A percentile compares a stretch with the other conserved stretches of the same genome.
phyloP scores from a whole-genome alignment of 164 flowering plant genomes.

The Brasenia schreberi region DNA sequence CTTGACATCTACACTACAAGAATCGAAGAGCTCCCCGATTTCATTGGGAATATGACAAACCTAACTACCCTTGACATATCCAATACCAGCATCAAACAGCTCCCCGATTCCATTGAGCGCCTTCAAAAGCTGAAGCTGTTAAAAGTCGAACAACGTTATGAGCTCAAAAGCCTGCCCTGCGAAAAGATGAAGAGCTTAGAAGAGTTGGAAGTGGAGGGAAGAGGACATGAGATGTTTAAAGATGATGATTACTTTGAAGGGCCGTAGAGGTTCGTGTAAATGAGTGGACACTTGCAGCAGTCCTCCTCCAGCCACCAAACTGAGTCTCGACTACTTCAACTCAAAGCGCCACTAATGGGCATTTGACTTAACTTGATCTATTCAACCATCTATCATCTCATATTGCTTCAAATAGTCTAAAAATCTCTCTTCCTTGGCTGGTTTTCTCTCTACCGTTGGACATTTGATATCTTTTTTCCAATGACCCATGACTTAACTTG shows the following conservation, averaged over 20 bases:
- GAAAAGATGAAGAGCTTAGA: not conserved
- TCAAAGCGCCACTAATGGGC: not conserved
- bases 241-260: not conserved
- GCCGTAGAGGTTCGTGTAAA: not conserved
- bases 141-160: slow-evolving; percentile 1
- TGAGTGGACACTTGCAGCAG: not conserved
- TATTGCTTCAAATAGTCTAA: no score
- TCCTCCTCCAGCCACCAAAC: no score
- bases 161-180: not conserved
- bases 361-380: no score
- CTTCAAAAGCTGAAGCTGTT: slow-evolving; percentile 1
- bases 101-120: slow-evolving; percentile 3
- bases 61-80: no score
- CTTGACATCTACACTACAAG: not conserved
- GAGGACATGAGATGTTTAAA: not conserved
- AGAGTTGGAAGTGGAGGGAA: not conserved
- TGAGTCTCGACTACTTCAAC: not conserved
- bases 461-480: no score
- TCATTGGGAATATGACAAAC: no score
- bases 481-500: no score
- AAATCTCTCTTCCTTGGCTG: no score
- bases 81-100: not conserved
- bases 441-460: no score
- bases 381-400: no score
- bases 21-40: not conserved